phyloP scores from a whole-genome alignment of 1,139 yeast species.

The Kodamaea plutei region DNA sequence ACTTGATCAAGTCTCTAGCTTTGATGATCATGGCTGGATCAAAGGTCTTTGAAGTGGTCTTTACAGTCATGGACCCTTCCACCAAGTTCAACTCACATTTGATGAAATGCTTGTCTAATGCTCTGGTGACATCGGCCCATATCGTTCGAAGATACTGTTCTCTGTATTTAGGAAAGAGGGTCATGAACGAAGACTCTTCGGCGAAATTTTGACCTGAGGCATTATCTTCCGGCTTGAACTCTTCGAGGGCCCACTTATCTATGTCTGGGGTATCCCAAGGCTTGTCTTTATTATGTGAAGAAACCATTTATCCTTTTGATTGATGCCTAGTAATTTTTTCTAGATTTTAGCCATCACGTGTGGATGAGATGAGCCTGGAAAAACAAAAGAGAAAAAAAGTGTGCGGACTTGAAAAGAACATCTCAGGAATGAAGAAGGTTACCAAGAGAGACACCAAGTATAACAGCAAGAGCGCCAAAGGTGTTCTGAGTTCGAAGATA shows the following conservation, averaged over 20 bases:
- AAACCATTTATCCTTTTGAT: conserved; percentile 64
- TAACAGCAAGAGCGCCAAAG: too few species aligned
- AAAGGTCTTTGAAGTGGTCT: conserved; percentile 89
- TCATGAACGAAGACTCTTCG: conserved; percentile 93
- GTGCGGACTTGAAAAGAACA: conserved; percentile 10
- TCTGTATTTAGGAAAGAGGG: conserved; percentile 93
- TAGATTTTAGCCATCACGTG: background rate
- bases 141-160: conserved; percentile 83
- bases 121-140: conserved; percentile 89
- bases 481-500: too few species aligned
- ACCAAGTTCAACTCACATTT: conserved; percentile 84
- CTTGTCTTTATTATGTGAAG: conserved; percentile 89
- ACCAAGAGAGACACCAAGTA: too few species aligned
- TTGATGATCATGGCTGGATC: conserved; percentile 94
- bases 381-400: background rate
- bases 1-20: conserved; percentile 90
- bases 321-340: conserved; percentile 8
- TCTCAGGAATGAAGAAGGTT: too few species aligned
- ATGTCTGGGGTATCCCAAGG: conserved; percentile 98
- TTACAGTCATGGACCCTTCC: conserved; percentile 97
- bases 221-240: conserved; percentile 87
- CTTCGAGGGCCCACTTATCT: conserved; percentile 90
- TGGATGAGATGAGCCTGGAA: conserved; percentile 1
- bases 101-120: conserved; percentile 68
- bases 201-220: conserved; percentile 81